Percentiles rank a stretch among this genome's conserved stretches.
phyloP scores from a whole-genome alignment of 176 grass and related monocot species.

The Alopecurus myosuroides region DNA sequence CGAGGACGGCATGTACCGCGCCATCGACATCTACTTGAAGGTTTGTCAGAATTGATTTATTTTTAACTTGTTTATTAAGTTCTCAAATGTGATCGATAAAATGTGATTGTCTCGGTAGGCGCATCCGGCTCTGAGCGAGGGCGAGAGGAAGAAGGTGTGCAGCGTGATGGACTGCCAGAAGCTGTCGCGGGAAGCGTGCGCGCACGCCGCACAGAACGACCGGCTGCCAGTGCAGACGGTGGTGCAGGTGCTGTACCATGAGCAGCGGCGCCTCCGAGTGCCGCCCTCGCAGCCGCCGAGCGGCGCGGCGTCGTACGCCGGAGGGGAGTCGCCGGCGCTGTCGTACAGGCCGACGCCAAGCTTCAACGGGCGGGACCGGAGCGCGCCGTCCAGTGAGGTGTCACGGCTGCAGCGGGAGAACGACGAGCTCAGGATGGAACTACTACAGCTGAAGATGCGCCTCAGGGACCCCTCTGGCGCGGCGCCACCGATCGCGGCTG shows the following conservation, averaged over 20 bases:
- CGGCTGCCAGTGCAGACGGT: slow-evolving; percentile 78
- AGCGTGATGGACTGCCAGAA: slow-evolving; percentile 71
- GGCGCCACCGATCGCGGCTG: background rate
- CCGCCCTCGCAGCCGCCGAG: slow-evolving; percentile 9
- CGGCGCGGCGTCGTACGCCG: slow-evolving; percentile 18
- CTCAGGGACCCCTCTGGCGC: slow-evolving; percentile 25
- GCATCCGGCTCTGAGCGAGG: slow-evolving; percentile 54
- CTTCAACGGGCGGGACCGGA: slow-evolving; percentile 9
- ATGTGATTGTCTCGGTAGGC: slow-evolving; percentile 25
- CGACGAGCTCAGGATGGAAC: slow-evolving; percentile 70
- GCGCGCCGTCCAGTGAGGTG: slow-evolving; percentile 42
- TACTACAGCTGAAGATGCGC: slow-evolving; percentile 61
- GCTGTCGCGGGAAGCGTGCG: slow-evolving; percentile 85
- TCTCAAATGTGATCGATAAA: background rate
- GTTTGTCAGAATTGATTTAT: background rate
- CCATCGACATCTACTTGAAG: slow-evolving; percentile 93
- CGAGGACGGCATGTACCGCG: slow-evolving; percentile 93
- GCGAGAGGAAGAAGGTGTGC: slow-evolving; percentile 81
- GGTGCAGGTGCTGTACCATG: slow-evolving; percentile 80
- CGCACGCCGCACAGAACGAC: slow-evolving; percentile 91
- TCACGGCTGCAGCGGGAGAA: slow-evolving; percentile 84
- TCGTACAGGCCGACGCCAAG: slow-evolving; percentile 35
- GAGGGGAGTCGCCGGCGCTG: slow-evolving; percentile 41
- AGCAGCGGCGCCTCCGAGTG: slow-evolving; percentile 74
- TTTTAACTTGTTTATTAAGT: background rate